Evolutionary conservation across 192 early-diverging fungal species (phyloP).

Genomic region (Haplosporangium gracile): DNA sequence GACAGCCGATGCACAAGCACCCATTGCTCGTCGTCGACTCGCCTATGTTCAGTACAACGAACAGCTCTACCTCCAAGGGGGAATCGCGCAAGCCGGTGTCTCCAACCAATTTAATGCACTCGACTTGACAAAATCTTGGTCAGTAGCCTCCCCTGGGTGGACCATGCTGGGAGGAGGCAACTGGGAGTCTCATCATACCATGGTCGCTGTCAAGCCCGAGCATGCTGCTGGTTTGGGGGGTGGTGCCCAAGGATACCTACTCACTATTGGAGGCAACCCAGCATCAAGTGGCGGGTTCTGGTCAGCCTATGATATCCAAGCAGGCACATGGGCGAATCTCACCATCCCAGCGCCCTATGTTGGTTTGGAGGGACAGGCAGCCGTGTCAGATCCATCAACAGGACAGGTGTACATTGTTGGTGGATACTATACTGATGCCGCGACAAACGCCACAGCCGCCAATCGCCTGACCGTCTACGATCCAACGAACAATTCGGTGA

Average conservation of each 20-base stretch:
- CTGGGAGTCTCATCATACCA: slow-evolving; percentile 23
- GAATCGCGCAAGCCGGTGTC: neutral
- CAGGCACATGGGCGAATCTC: slow-evolving; percentile 12
- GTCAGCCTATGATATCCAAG: slow-evolving; percentile 7
- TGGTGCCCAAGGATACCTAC: slow-evolving; percentile 12
- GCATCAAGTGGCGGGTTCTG: slow-evolving; percentile 6
- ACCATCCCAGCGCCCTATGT: neutral
- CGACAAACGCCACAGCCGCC: neutral
- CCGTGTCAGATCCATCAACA: slow-evolving; percentile 18
- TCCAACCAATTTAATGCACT: slow-evolving; percentile 15
- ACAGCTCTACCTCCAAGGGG: slow-evolving; percentile 41
- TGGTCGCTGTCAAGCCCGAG: slow-evolving; percentile 13
- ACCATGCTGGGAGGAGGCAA: neutral
- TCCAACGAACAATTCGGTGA: neutral
- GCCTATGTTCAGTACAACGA: slow-evolving; percentile 17
- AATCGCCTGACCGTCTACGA: slow-evolving; percentile 37
- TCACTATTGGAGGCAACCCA: slow-evolving; percentile 14
- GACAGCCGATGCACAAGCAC: neutral
- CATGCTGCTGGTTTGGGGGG: slow-evolving; percentile 15
- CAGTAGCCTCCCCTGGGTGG: neutral
- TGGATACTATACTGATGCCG: slow-evolving; percentile 14
- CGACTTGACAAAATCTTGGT: slow-evolving; percentile 27
- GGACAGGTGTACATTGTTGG: slow-evolving; percentile 44
- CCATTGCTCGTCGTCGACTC: slow-evolving; percentile 10
- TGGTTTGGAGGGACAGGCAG: slow-evolving; percentile 29